Evolutionary conservation across 495 filamentous ascomycete genomes (phyloP), one percentile per base, ranked within the genome.

Genomic region (Penicillium verhagenii): DNA sequence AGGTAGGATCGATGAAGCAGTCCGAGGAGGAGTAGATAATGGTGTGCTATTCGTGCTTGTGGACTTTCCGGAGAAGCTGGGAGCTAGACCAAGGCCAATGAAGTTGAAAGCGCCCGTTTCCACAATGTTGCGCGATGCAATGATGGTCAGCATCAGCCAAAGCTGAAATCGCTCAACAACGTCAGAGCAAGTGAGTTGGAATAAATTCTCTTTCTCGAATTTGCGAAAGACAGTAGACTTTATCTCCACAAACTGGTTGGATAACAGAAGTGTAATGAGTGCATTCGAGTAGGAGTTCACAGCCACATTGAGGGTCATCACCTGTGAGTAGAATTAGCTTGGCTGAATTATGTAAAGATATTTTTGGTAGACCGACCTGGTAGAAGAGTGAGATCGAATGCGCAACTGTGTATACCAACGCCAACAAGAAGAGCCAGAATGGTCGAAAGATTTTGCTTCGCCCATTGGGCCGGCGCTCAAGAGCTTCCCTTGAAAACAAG

Each of bases 211-310:
- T 66, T 97, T 96, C 65, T 97, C 92, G 58, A 96, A 93, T 47
- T 91, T 92, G 74, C 96, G 96, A 79, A 98, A 98, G 9, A 98
- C 94, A 8, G 91, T 92, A 19, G 87, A 87, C 61, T 97, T 98
- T 78, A 98, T 96, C 76, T 98, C 94, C 23, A 97, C 94, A 58
- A 98, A 98, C 67, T 97, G 93, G 63, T 96, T 96, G 0, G 90
- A 95, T 60, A 98, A 77, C 1, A 98, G 75, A 0, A 99, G 83
- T 0, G 93, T 96, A 37, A 97, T 76, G 6, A 99, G 76, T 0
- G 94, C 92, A 60, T 99, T 99, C 9, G 92, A 96, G 69, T 97
- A 99, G 0, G 93, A 96, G 70, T 99, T 99, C 56, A 99, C 93
- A 6, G 94, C 94, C 8, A 98, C 95, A 62, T 98, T 97, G 50